Conservation (phyloP, 192 early-diverging fungal genomes). For the Umbelopsis vinacea region DNA sequence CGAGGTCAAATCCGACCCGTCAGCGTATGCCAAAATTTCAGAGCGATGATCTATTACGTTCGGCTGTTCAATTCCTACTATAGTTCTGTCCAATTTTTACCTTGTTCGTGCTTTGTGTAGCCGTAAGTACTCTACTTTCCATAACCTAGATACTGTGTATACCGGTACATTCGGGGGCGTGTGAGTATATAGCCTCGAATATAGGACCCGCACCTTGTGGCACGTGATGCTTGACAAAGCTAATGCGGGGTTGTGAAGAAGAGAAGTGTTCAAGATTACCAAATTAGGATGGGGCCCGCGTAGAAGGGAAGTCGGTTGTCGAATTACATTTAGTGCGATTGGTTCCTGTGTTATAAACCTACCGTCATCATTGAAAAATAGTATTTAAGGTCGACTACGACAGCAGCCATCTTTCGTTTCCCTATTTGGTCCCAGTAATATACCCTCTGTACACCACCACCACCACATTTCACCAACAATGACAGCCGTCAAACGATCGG, state of each 20-base stretch:
- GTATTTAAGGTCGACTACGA: constrained; percentile 2
- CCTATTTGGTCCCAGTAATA: constrained; percentile 22
- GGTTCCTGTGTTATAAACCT: not conserved
- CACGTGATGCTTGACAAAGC: constrained; percentile 2
- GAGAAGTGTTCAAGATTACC: not conserved
- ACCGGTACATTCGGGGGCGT: constrained; percentile 18
- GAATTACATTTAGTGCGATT: not conserved
- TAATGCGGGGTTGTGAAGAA: constrained; percentile 1
- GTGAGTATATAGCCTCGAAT: constrained; percentile 6
- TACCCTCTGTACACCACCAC: constrained; percentile 17
- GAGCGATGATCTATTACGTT: no score
- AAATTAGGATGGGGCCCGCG: not conserved
- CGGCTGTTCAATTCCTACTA: no score
- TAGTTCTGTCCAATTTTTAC: not conserved
- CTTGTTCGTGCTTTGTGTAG: not conserved
- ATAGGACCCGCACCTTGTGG: not conserved
- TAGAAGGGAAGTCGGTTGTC: not conserved
- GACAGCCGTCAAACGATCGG: constrained; percentile 18
- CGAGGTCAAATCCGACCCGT: no score
- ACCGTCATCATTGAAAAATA: not conserved
- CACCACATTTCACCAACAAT: not conserved
- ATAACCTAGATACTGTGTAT: not conserved
- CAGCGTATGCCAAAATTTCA: no score
- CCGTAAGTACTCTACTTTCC: not conserved
- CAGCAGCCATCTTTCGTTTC: constrained; percentile 3